Percentiles rank a stretch among this genome's conserved stretches.
These are phyloP conservation scores for Curvularia hawaiiensis DNA, from an alignment of 2,329 filamentous ascomycete species.

Conservation along the genomic window DNA sequence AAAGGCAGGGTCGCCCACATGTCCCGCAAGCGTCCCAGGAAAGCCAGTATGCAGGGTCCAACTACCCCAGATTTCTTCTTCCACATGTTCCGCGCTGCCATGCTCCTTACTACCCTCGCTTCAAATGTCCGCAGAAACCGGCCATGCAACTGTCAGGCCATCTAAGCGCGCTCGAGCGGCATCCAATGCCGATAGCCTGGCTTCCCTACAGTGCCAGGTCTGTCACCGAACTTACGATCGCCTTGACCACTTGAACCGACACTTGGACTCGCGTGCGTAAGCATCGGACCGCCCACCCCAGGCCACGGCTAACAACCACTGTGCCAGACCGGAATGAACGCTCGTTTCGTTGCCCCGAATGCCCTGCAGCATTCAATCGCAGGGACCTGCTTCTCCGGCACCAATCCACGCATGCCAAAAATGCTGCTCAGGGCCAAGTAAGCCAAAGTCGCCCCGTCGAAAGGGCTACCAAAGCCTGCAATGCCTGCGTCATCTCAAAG, in stretches of 20 bases:
- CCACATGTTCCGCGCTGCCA: constrained; percentile 9
- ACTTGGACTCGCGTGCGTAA: constrained; percentile 39
- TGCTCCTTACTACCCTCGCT: not conserved
- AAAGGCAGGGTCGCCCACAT: constrained; percentile 4
- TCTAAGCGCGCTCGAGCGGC: constrained; percentile 4
- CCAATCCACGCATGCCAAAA: constrained; percentile 33
- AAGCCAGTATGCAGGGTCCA: not conserved
- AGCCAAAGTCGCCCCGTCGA: constrained; percentile 24
- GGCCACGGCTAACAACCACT: not conserved
- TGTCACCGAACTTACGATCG: constrained; percentile 37
- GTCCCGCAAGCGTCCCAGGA: not conserved
- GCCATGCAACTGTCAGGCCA: not conserved
- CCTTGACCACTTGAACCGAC: constrained; percentile 37
- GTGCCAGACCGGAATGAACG: constrained; percentile 34
- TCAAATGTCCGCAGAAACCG: constrained; percentile 9
- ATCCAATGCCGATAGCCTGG: not conserved
- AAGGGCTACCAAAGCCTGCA: constrained; percentile 37
- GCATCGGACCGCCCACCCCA: not conserved
- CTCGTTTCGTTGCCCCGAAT: constrained; percentile 36
- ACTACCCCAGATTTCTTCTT: constrained; percentile 6
- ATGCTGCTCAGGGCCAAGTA: constrained; percentile 25
- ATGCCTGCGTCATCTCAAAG: constrained; percentile 39
- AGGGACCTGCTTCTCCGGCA: constrained; percentile 37
- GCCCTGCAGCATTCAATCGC: constrained; percentile 38
- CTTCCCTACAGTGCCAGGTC: constrained; percentile 30